Conservation (phyloP, 1,284 basidiomycete species). For the Blastosporella zonata region DNA sequence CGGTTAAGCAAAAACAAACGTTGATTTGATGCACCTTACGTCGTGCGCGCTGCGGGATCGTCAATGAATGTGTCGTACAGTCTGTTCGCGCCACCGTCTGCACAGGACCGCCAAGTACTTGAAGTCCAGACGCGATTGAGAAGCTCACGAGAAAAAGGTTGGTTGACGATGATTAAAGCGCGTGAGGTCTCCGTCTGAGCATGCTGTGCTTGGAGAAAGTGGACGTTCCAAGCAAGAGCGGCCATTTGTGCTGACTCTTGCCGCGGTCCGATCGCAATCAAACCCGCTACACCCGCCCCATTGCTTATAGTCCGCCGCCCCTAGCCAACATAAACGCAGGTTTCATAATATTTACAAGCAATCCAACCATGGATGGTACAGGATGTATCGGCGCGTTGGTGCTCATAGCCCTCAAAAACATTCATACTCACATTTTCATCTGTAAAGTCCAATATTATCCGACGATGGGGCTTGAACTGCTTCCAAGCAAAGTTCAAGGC, state of each 20-base stretch:
- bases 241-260: conserved; percentile 3
- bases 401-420: no score
- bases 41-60: conserved; percentile 22
- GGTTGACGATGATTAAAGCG: conserved; percentile 86
- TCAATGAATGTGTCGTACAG: conserved; percentile 62
- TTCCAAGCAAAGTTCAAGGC: no score
- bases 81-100: conserved; percentile 93
- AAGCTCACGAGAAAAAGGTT: conserved; percentile 70
- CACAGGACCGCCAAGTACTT: conserved; percentile 70
- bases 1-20: not conserved
- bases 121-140: conserved; percentile 70
- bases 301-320: no score
- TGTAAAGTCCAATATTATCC: no score
- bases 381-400: no score
- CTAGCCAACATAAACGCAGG: no score
- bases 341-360: no score
- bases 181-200: conserved; percentile 18
- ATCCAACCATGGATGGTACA: no score
- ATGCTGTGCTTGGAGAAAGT: conserved; percentile 12
- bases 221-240: conserved; percentile 16
- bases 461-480: no score
- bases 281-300: not conserved
- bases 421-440: no score
- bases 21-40: conserved; percentile 18
- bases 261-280: conserved; percentile 1